Base-by-base conservation (phyloP, 1,284 basidiomycete species). In the Malassezia equina region DNA sequence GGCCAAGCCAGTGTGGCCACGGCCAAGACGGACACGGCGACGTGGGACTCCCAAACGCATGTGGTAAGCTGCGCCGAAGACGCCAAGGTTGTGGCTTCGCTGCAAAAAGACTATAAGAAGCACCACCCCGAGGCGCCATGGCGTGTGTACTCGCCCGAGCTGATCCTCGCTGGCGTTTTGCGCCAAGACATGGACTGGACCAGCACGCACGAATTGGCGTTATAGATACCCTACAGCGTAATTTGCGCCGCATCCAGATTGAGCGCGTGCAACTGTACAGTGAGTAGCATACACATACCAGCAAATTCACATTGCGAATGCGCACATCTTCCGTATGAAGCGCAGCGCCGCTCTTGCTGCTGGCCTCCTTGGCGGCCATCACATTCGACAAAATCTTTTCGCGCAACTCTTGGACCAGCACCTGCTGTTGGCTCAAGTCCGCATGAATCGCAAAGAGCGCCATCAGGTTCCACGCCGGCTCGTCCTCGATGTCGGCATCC, bases 331-430 rank as follows among this genome's bases (percentile, higher is more conserved):
- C 53, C 25, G 31, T 19, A 21, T 33, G 28, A 25, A 42, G 7
- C 13, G 46, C 32, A 4, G 32, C 32, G 15, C 24, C 27, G 44
- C 29, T 27, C 45, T 66, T 58, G 57, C 15, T 32, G 59, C 15
- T 32, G 58, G 67, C 29, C 49, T 69, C 64, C 69, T 83, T 85
- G 17, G 84, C 86, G 42, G 80, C 83, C 55, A 83, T 75, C 24
- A 93, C 85, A 63, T 87, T 88, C 64, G 90, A 87, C 34, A 93
- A 79, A 17, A 95, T 86, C 76, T 95, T 93, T 66, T 95, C 93
- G 55, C 90, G 83, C 42, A 96, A 78, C 42, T 84, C 81, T 34
- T 84, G 83, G 19, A 99, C 90, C 36, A 98, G 81, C 47, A 84
- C 78, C 61, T 88, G 85, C 73, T 82, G 81, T 71, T 96, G 89